Evolutionary conservation across 495 filamentous ascomycete species (phyloP).

Genomic region (Penicillium steckii): DNA sequence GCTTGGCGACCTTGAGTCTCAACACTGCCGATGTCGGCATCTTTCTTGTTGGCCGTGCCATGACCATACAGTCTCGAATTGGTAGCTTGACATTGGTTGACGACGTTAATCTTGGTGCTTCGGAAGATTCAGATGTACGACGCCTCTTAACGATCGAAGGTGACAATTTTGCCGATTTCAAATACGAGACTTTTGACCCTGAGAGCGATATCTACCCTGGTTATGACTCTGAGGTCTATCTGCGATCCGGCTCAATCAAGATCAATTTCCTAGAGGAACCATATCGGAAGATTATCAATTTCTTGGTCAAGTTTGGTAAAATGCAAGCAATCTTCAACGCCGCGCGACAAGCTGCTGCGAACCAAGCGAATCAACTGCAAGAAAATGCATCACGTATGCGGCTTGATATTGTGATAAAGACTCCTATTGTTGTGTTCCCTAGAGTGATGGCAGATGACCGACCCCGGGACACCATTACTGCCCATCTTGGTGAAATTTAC

Average conservation of each 20-base stretch:
- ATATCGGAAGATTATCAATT: constrained; percentile 97
- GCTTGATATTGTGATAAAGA: constrained; percentile 90
- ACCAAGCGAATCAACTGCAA: constrained; percentile 89
- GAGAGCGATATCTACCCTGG: constrained; percentile 76
- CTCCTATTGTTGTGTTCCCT: constrained; percentile 94
- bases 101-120: constrained; percentile 89
- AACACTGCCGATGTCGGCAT: constrained; percentile 89
- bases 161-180: constrained; percentile 95
- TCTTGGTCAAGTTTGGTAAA: constrained; percentile 95
- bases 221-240: constrained; percentile 87
- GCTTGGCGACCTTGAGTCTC: constrained; percentile 87
- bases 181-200: constrained; percentile 91
- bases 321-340: constrained; percentile 99
- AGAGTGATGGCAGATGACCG: constrained; percentile 60
- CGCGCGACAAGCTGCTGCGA: constrained; percentile 90
- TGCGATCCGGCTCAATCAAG: constrained; percentile 91
- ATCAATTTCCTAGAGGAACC: constrained; percentile 96
- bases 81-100: constrained; percentile 87
- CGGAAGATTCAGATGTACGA: constrained; percentile 74
- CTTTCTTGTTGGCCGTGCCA: constrained; percentile 77
- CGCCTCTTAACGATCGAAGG: constrained; percentile 92
- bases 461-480: constrained; percentile 80
- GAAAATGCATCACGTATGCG: constrained; percentile 85
- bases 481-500: constrained; percentile 95
- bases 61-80: constrained; percentile 82